phyloP scores from a whole-genome alignment of 2,329 filamentous ascomycete species.

The Leptographium procerum region DNA sequence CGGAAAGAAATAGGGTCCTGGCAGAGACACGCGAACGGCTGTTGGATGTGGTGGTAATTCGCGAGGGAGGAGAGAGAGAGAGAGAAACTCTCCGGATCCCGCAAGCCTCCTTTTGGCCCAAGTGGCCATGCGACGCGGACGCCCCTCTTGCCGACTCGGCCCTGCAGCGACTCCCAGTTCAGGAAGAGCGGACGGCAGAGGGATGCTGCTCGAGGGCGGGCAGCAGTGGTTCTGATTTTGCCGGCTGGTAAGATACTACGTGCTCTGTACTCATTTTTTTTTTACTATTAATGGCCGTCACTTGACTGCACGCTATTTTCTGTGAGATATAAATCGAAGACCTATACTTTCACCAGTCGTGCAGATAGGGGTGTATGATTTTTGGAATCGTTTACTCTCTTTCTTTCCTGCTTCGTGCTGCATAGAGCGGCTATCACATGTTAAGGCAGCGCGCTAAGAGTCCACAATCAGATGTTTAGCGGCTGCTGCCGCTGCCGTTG shows the following conservation, averaged over 20 bases:
- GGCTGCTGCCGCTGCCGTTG: not conserved
- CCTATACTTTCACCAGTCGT: no score
- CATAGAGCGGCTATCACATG: no score
- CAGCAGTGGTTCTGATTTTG: not conserved
- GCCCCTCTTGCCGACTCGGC: not conserved
- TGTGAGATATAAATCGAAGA: not conserved
- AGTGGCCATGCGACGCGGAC: not conserved
- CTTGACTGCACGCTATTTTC: not conserved
- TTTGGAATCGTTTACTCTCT: no score
- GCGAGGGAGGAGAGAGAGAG: not conserved
- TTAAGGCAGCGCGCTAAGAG: not conserved
- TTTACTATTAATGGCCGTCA: no score
- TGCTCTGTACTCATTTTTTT: no score
- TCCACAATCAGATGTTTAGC: not conserved
- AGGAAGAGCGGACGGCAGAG: no score
- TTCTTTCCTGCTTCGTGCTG: no score
- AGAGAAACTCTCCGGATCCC: not conserved
- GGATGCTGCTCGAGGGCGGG: not conserved
- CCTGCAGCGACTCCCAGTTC: not conserved
- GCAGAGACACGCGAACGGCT: not conserved
- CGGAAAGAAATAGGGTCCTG: slow-evolving; percentile 65
- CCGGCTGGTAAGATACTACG: not conserved
- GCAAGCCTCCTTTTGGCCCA: not conserved
- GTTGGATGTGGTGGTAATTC: not conserved
- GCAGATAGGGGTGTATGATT: no score